phyloP scores from a whole-genome alignment of 1,284 basidiomycete species.

The Microbotryum intermedium region DNA sequence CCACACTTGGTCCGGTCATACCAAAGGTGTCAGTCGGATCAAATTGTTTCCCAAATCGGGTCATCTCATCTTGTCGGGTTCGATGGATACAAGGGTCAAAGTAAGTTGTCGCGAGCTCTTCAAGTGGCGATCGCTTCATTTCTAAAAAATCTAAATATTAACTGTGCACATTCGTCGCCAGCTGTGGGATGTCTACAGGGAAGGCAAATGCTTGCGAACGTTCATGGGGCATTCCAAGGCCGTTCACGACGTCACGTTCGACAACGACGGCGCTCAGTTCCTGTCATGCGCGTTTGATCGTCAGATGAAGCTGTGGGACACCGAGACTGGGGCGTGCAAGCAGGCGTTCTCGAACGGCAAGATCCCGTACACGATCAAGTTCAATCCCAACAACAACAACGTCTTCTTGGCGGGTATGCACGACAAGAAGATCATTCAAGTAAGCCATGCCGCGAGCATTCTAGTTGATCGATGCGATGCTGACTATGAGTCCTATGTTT shows the following conservation, averaged over 20 bases:
- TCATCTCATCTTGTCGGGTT: constrained; percentile 84
- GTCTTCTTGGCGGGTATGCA: constrained; percentile 97
- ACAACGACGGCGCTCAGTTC: constrained; percentile 82
- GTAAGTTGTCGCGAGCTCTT: constrained; percentile 43
- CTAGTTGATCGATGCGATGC: neutral
- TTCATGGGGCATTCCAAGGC: constrained; percentile 96
- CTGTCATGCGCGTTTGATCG: constrained; percentile 90
- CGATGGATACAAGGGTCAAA: constrained; percentile 99
- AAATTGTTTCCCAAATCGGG: constrained; percentile 86
- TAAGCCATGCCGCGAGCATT: constrained; percentile 38
- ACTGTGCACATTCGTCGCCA: constrained; percentile 38
- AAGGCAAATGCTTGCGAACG: constrained; percentile 90
- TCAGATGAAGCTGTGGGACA: constrained; percentile 98
- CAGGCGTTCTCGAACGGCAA: constrained; percentile 95
- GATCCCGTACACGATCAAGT: constrained; percentile 87
- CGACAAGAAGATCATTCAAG: constrained; percentile 98
- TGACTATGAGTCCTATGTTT: neutral
- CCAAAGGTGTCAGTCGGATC: constrained; percentile 88
- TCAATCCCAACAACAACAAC: constrained; percentile 95
- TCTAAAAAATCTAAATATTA: neutral
- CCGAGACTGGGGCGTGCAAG: constrained; percentile 82
- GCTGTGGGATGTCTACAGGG: constrained; percentile 98
- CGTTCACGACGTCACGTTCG: constrained; percentile 91
- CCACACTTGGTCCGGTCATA: constrained; percentile 98
- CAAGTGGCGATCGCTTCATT: neutral